Evolutionary conservation across 345 rosid species (phyloP), one percentile per base, ranked within the genome.

Genomic region (Moricandia arvensis): DNA sequence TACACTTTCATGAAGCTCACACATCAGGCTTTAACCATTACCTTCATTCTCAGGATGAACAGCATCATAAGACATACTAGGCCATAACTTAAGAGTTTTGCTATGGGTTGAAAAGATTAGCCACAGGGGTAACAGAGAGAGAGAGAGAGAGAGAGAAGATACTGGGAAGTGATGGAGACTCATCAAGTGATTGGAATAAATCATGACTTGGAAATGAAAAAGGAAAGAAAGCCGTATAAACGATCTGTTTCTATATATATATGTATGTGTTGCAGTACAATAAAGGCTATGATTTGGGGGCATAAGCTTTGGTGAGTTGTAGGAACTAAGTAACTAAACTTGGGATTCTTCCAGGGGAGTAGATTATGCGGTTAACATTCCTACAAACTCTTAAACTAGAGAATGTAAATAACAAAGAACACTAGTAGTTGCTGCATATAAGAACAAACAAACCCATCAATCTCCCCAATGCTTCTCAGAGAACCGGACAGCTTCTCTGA

Each of bases 371-470:
- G 96, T 85, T 82, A 90, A 91, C 84, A 75, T 71, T 13, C 73
- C 73, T 18, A n/a, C 13, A 15, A 15, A 74, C 86, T 75, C 72
- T 90, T 55, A 85, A 91, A 60, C 73, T 90, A 80, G 93, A 79
- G 87, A 88, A 78, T 66, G 73, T 85, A 65, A 85, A 84, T 85
- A 80, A 60, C 59, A 87, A 85, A 76, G 87, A 82, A 74, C 80
- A 84, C 17, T 86, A 85, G 26, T 13, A 80, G 13, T 54, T 86
- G 35, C 76, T 85, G 79, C 93, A 86, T 60, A 87, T 87, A 66
- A 86, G 93, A 70, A 89, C 91, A n/a, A 88, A 84, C 69, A 97
- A 97, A 81, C n/a, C 98, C 98, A 68, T 90, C 99, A 3, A 3
- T 33, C 35, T 33, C 97, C 34, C 99, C 89, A 74, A n/a, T 92